These are phyloP conservation scores for Pelagophyceae sp. DNA, from an alignment of 352 stramenopile species.

Conservation along the genomic window DNA sequence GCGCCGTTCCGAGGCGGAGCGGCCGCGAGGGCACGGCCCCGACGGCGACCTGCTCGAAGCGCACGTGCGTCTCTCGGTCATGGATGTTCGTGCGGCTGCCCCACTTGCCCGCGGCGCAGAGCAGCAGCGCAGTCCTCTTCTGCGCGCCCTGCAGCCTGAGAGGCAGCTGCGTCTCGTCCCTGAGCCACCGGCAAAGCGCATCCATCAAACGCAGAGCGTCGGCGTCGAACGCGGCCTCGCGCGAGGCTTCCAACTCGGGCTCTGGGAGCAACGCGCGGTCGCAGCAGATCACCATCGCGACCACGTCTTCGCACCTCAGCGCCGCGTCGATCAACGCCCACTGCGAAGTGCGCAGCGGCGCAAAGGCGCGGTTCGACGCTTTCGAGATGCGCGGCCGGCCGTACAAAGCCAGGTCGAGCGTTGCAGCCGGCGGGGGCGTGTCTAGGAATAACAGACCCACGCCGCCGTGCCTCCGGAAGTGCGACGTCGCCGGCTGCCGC, in stretches of 20 bases:
- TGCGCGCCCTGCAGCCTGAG: neutral
- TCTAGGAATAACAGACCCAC: neutral
- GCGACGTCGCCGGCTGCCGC: neutral
- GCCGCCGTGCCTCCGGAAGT: neutral
- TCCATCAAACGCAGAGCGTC: neutral
- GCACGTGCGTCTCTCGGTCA: neutral
- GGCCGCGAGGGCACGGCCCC: neutral
- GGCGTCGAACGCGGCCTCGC: neutral
- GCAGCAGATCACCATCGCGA: neutral
- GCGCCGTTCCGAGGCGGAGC: neutral
- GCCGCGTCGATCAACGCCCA: neutral
- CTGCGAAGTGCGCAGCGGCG: neutral
- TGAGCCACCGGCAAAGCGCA: neutral
- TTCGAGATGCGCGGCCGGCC: too few relatives aligned
- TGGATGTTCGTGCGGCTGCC: neutral
- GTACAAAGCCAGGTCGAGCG: neutral
- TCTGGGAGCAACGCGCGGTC: neutral
- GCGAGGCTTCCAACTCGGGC: neutral
- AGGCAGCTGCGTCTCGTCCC: neutral
- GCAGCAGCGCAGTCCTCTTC: neutral
- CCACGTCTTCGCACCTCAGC: neutral
- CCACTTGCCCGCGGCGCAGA: neutral
- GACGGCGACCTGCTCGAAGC: neutral
- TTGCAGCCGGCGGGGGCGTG: neutral
- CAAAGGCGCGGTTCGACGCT: neutral